These are phyloP conservation scores for Ilyonectria robusta DNA, from an alignment of 2,329 filamentous ascomycete genomes.

Conservation along the genomic window DNA sequence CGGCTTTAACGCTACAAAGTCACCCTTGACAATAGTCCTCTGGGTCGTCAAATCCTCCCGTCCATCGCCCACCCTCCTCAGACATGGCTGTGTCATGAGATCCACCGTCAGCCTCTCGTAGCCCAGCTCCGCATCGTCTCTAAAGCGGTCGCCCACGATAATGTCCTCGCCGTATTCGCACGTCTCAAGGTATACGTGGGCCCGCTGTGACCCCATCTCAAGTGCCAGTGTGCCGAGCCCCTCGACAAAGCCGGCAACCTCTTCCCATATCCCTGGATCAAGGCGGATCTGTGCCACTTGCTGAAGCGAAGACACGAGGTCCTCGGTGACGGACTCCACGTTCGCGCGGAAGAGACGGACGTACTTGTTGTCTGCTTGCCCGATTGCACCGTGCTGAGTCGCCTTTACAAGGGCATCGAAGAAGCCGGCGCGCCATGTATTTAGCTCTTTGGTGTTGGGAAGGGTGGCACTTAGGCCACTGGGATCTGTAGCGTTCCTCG, in stretches of 20 bases:
- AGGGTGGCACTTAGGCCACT: neutral
- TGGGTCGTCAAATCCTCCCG: slow-evolving; percentile 25
- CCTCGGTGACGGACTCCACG: slow-evolving; percentile 14
- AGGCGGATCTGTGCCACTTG: slow-evolving; percentile 1
- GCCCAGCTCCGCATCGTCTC: slow-evolving; percentile 20
- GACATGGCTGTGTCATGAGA: slow-evolving; percentile 34
- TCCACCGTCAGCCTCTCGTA: slow-evolving; percentile 17
- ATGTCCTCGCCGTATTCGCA: slow-evolving; percentile 25
- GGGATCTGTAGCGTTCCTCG: slow-evolving; percentile 7
- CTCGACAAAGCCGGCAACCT: slow-evolving; percentile 24
- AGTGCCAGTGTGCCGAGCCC: slow-evolving; percentile 30
- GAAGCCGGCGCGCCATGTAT: slow-evolving; percentile 25
- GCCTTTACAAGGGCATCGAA: slow-evolving; percentile 23
- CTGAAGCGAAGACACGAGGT: slow-evolving; percentile 13
- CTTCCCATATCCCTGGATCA: slow-evolving; percentile 6
- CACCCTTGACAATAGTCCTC: slow-evolving; percentile 28
- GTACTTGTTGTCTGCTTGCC: slow-evolving; percentile 7
- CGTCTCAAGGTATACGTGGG: slow-evolving; percentile 30
- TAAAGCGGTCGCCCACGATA: slow-evolving; percentile 19
- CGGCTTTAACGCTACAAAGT: slow-evolving; percentile 24
- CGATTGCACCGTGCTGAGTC: neutral
- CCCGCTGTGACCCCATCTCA: slow-evolving; percentile 32
- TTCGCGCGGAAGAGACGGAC: slow-evolving; percentile 21
- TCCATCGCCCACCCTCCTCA: slow-evolving; percentile 32
- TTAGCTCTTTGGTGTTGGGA: slow-evolving; percentile 28